Conservation (phyloP, 805 yeast genomes). For the Helenozyma rhizophorensis region DNA sequence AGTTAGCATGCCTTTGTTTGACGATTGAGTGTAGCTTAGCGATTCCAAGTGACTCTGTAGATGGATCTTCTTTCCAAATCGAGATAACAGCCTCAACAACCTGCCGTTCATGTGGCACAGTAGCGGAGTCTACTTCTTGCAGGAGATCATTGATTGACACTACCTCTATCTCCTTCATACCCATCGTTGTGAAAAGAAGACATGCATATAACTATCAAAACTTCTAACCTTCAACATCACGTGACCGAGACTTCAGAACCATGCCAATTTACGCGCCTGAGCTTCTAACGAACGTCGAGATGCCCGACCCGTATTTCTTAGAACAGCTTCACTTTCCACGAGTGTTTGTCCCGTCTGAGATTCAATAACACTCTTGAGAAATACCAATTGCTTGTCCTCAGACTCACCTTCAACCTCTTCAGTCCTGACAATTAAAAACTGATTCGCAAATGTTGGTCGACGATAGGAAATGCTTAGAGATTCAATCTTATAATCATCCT, state of each 20-base stretch:
- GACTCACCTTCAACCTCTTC: conserved; percentile 18
- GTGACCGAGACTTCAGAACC: neutral
- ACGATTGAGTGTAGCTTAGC: conserved; percentile 50
- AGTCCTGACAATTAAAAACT: conserved; percentile 64
- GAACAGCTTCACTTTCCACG: conserved; percentile 53
- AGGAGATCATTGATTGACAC: conserved; percentile 33
- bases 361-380: conserved; percentile 50
- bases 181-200: no score
- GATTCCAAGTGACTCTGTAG: conserved; percentile 53
- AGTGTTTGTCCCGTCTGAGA: conserved; percentile 49
- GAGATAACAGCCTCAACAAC: conserved; percentile 56
- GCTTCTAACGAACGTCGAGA: conserved; percentile 1
- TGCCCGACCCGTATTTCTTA: conserved; percentile 20
- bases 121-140: conserved; percentile 18
- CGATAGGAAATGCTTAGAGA: conserved; percentile 50
- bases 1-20: conserved; percentile 48
- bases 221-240: no score
- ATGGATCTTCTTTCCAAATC: conserved; percentile 66
- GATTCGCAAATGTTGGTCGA: conserved; percentile 75
- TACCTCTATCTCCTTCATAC: conserved; percentile 34
- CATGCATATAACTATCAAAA: no score
- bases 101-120: conserved; percentile 55
- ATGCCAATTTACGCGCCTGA: conserved; percentile 2
- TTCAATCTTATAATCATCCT: conserved; percentile 40
- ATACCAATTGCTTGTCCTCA: conserved; percentile 23